Conservation (phyloP, 176 grass and related monocot genomes). For the Paspalum vaginatum region DNA sequence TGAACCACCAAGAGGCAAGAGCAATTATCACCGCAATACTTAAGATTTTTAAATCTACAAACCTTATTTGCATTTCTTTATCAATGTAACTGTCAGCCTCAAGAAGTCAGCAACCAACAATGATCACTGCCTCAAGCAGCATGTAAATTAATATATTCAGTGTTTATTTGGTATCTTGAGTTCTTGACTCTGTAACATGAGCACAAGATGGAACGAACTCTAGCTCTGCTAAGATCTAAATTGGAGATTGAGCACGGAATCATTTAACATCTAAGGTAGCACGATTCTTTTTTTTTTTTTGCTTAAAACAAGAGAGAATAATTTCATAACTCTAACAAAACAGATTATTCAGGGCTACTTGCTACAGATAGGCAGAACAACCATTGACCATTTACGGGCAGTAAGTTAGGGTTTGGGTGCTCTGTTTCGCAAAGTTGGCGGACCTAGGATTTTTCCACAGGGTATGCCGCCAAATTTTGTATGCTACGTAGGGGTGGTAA, state of each 20-base stretch:
- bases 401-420: no score
- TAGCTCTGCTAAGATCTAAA: not conserved
- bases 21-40: not conserved
- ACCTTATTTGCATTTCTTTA: not conserved
- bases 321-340: not conserved
- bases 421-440: no score
- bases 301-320: not conserved
- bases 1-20: not conserved
- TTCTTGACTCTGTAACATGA: not conserved
- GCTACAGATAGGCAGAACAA: not conserved
- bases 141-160: not conserved
- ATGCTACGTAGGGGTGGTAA: no score
- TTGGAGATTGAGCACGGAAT: not conserved
- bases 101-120: not conserved
- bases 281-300: not conserved
- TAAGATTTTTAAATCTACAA: not conserved
- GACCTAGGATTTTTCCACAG: no score
- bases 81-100: not conserved
- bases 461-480: no score
- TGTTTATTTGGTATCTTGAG: not conserved
- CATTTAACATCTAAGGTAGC: not conserved
- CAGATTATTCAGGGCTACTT: not conserved
- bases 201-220: not conserved
- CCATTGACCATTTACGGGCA: not conserved
- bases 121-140: not conserved